phyloP scores from a whole-genome alignment of 371 early-diverging fungal species.

The Syncephalastrum contaminatum region DNA sequence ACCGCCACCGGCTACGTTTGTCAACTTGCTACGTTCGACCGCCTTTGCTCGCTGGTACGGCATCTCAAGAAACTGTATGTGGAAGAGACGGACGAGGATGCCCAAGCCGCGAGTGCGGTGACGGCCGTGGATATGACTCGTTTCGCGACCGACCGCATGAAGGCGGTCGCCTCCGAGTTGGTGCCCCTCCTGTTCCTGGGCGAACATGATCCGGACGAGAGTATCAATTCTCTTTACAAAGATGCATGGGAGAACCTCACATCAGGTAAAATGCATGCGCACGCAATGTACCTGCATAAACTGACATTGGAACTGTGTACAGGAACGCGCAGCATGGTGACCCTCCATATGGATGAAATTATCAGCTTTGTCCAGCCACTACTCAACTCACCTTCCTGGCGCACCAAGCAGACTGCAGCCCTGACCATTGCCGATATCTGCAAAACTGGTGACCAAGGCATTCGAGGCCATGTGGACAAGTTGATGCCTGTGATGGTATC shows the following conservation, averaged over 20 bases:
- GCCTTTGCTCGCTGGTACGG: conserved; percentile 63
- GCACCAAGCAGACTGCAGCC: conserved; percentile 78
- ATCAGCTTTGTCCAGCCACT: conserved; percentile 55
- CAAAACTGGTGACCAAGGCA: conserved; percentile 35
- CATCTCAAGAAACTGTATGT: conserved; percentile 74
- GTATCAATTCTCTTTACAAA: conserved; percentile 65
- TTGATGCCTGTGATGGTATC: conserved; percentile 65
- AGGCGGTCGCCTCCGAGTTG: conserved; percentile 56
- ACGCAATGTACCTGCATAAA: neutral
- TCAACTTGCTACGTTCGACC: conserved; percentile 57
- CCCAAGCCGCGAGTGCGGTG: conserved; percentile 72
- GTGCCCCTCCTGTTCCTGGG: conserved; percentile 81
- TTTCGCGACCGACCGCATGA: conserved; percentile 69
- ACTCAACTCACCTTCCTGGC: conserved; percentile 72
- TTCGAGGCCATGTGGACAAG: conserved; percentile 42
- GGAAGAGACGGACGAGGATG: conserved; percentile 75
- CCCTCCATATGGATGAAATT: conserved; percentile 61
- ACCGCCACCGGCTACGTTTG: conserved; percentile 82
- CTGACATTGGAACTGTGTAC: neutral
- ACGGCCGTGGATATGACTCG: conserved; percentile 74
- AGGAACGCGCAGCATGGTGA: conserved; percentile 61
- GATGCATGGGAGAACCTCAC: conserved; percentile 86
- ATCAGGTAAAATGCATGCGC: conserved; percentile 43
- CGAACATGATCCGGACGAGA: conserved; percentile 65
- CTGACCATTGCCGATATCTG: conserved; percentile 65